Percentiles rank a stretch among this genome's conserved stretches.
Conservation (phyloP, 78 protist genomes). For the Tieghemostelium lacteum region DNA sequence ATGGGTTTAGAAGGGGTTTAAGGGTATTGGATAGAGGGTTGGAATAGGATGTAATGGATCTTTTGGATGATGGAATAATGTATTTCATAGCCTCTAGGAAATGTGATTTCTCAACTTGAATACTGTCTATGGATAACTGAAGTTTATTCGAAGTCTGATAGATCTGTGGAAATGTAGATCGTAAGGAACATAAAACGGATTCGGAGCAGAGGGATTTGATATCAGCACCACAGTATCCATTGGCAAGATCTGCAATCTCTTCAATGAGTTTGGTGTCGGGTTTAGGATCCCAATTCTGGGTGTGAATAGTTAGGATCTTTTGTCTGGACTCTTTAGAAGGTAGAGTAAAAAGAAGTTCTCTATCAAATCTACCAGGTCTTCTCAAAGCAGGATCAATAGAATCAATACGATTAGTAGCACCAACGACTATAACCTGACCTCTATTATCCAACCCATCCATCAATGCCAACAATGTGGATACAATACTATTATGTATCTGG, state of each 20-base stretch:
- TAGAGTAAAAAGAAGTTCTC: constrained; percentile 89
- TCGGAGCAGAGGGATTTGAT: constrained; percentile 88
- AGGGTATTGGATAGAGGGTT: constrained; percentile 22
- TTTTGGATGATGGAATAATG: constrained; percentile 59
- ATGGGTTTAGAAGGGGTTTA: constrained; percentile 35
- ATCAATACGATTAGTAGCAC: constrained; percentile 97
- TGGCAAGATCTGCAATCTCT: constrained; percentile 64
- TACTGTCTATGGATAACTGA: constrained; percentile 29
- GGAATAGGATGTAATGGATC: constrained; percentile 7
- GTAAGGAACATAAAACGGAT: constrained; percentile 81
- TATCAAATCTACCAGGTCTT: constrained; percentile 95
- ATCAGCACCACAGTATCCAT: constrained; percentile 92
- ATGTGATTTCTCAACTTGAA: constrained; percentile 33
- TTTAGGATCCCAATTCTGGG: constrained; percentile 84
- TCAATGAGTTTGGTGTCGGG: not conserved
- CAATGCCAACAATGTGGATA: constrained; percentile 92
- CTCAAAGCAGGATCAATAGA: constrained; percentile 97
- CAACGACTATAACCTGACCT: constrained; percentile 92
- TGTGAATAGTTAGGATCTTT: constrained; percentile 85
- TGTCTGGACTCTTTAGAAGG: constrained; percentile 84
- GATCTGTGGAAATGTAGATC: constrained; percentile 89
- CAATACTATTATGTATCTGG: constrained; percentile 91
- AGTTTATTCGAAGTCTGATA: constrained; percentile 64
- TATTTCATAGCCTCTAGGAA: constrained; percentile 75
- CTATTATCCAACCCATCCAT: constrained; percentile 96